Evolutionary conservation across 805 yeast species (phyloP).

Genomic region (Dipodascus albidus): DNA sequence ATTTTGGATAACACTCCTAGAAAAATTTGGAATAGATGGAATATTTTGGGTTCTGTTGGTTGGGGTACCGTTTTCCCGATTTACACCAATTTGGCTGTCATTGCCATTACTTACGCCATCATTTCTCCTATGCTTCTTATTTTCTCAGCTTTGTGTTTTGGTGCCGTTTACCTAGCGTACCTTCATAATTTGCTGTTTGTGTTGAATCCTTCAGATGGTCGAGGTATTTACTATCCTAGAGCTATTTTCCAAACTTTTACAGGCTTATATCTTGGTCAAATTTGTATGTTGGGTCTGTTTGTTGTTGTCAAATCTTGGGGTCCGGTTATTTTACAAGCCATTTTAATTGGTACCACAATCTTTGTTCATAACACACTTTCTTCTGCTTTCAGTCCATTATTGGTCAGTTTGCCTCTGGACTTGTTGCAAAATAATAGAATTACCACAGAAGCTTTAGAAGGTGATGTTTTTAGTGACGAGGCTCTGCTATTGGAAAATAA

Average conservation of each 20-base stretch:
- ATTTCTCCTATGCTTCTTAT: constrained; percentile 77
- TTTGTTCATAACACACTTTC: constrained; percentile 58
- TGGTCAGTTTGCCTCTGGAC: constrained; percentile 29
- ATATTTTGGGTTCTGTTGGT: constrained; percentile 49
- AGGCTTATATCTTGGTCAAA: constrained; percentile 81
- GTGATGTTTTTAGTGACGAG: neutral
- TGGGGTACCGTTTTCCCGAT: constrained; percentile 81
- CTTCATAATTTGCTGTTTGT: constrained; percentile 69
- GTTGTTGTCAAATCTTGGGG: constrained; percentile 95
- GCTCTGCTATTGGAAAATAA: constrained; percentile 7
- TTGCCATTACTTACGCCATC: constrained; percentile 63
- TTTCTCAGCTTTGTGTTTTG: constrained; percentile 63
- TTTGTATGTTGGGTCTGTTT: constrained; percentile 77
- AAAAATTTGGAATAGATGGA: constrained; percentile 74
- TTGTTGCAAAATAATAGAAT: constrained; percentile 13
- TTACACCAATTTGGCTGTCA: constrained; percentile 62
- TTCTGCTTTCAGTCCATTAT: constrained; percentile 52
- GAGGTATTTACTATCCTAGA: constrained; percentile 79
- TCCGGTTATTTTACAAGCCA: constrained; percentile 65
- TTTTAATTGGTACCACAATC: constrained; percentile 52
- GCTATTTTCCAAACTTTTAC: constrained; percentile 81
- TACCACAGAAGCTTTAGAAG: neutral
- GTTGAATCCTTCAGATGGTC: constrained; percentile 52
- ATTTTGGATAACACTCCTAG: constrained; percentile 82
- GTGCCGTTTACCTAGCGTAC: constrained; percentile 63